Evolutionary conservation across 441 rosid genomes (phyloP), one percentile per base, ranked within the genome.

Genomic region (Omphalea diandra): DNA sequence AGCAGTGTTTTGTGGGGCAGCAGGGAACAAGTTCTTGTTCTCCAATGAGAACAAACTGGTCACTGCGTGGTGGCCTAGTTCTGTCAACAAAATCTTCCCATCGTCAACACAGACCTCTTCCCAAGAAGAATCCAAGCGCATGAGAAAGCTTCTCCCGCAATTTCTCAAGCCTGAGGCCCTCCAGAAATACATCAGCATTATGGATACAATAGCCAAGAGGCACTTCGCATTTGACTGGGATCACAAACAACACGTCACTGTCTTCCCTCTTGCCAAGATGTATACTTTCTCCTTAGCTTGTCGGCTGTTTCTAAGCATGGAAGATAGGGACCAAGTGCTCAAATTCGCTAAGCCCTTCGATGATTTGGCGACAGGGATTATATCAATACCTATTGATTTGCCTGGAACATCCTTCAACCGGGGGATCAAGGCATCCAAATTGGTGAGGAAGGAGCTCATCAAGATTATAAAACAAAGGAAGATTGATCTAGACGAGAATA

Each of bases 21-120:
- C 80, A 0, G 86, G 86, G 9, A 84, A 86, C 80, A 83, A 80
- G 69, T 87, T 87, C 81, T 75, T 85, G 65, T 87, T 88, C 77
- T 84, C 90, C 20, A 85, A 83, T 43, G 88, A 85, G 53, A 77
- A 82, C 71, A 84, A 84, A 56, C 77, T 82, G 0, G 88, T 84
- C 38, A 68, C 36, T 6, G 73, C 84, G 0, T 84, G 88, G 88
- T 84, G 84, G 84, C 88, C 88, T 0, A 78, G 76, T 20, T 76
- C 84, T 0, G 88, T 83, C 0, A 59, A 83, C 63, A 82, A 79
- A 65, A 68, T 85, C 43, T 83, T 81, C 74, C 85, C 86, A 10
- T 78, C 83, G 8, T 78, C 84, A 0, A 15, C 8, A 3, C 66
- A 49, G 36, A 60, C 59, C 20, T 69, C 73, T 8, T 59, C 59